Evolutionary conservation across 805 yeast species (phyloP), one percentile per base, ranked within the genome.

Genomic region (Candida verbasci): DNA sequence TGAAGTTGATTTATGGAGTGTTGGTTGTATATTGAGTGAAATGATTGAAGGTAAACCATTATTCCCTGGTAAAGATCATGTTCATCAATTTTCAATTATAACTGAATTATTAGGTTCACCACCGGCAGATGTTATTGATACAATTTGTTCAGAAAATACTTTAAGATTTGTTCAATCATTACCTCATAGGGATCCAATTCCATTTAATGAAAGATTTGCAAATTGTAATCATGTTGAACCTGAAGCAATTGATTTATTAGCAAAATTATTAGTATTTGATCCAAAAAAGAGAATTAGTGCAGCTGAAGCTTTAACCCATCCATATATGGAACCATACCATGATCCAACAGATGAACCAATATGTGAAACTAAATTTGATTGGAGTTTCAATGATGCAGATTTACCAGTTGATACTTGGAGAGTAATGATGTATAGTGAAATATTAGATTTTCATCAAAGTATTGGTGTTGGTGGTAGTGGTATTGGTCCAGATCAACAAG

Each of bases 381-480:
- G 99, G 99, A 82, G 93, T 52, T 91, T 91, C 62, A 91, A 93
- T 59, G 97, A 94, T 50, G 97, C 96, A 0, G 98, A 91, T 61
- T 72, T 91, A 50, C 97, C 97, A 3, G 93, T 93, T 12, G 97
- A 93, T 54, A 87, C 96, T 10, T 91, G 98, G 98, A 80, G 95
- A 66, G 95, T 88, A 14, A 91, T 93, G 97, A 91, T 93, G 96
- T 93, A 93, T 65, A 83, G 95, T 36, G 98, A 91, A 64, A 93
- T 91, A 44, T 70, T 93, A 48, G 97, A 91, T 58, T 91, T 88
- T 75, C 97, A 91, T 62, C 95, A 88, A 59, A 86, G 85, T 41
- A 89, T 81, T 29, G 83, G 70, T 18, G 56, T 48, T 21, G 55
- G 41, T 17, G 49, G 44, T n/a, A 46, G 44, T 17, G 43, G 44